Percentiles rank a stretch among this genome's conserved stretches.
phyloP scores from a whole-genome alignment of 306 rosid genomes.

The Canavalia ensiformis region DNA sequence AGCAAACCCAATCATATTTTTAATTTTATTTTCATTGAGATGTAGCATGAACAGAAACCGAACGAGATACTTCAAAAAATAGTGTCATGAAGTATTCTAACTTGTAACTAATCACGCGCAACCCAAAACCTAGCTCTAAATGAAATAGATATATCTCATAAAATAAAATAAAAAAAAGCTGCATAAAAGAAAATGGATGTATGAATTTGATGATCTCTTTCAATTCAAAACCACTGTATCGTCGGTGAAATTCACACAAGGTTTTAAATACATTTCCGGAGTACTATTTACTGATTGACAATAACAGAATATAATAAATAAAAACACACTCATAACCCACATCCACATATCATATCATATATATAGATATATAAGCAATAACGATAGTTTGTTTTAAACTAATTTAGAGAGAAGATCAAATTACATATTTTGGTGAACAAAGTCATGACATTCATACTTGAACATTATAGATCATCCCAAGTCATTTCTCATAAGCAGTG shows the following conservation, averaged over 20 bases:
- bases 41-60: neutral
- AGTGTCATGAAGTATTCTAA: conserved; percentile 17
- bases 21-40: neutral
- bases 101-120: conserved; percentile 44
- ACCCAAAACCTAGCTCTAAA: conserved; percentile 20
- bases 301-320: neutral
- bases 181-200: no score
- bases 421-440: conserved; percentile 55
- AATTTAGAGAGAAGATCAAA: neutral
- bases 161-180: no score
- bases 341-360: neutral
- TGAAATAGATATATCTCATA: no score
- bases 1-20: neutral
- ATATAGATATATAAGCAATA: neutral
- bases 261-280: neutral
- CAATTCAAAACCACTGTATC: neutral
- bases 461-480: conserved; percentile 21
- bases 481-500: conserved; percentile 44
- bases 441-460: conserved; percentile 43
- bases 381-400: conserved; percentile 25
- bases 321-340: neutral
- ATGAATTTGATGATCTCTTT: no score
- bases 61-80: neutral
- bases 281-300: neutral
- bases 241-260: neutral